Evolutionary conservation across 2,329 filamentous ascomycete genomes (phyloP).

Genomic region (Exophiala aquamarina): DNA sequence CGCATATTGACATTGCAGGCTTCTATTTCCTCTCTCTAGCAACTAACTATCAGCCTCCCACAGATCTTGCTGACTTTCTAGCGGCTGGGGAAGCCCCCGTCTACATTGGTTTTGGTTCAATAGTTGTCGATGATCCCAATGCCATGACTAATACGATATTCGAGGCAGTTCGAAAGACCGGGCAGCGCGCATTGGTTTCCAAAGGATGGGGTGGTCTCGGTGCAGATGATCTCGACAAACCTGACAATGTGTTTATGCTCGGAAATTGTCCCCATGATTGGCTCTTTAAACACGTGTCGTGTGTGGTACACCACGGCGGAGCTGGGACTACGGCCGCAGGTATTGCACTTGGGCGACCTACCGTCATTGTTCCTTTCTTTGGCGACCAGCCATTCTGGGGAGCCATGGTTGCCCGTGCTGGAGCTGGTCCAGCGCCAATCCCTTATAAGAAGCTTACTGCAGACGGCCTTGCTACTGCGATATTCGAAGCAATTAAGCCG

Average conservation of each 20-base stretch:
- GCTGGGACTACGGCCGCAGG: conserved; percentile 46
- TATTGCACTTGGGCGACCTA: conserved; percentile 51
- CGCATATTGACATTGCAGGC: conserved; percentile 43
- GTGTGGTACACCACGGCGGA: conserved; percentile 50
- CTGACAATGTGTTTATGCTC: conserved; percentile 47
- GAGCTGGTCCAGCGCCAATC: conserved; percentile 69
- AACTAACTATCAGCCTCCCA: conserved; percentile 33
- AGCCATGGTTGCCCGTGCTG: conserved; percentile 68
- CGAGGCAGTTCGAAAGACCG: conserved; percentile 45
- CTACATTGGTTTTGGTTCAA: conserved; percentile 58
- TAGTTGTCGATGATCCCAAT: conserved; percentile 54
- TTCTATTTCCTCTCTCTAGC: conserved; percentile 43
- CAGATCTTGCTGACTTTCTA: conserved; percentile 39
- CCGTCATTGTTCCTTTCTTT: conserved; percentile 57
- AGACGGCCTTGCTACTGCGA: conserved; percentile 64
- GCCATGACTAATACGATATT: conserved; percentile 47
- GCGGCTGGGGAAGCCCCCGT: conserved; percentile 47
- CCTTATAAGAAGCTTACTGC: conserved; percentile 66
- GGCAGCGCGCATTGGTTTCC: conserved; percentile 54
- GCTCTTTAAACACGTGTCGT: conserved; percentile 57
- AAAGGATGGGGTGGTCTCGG: conserved; percentile 51
- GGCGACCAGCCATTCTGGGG: conserved; percentile 77
- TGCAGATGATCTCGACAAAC: not conserved
- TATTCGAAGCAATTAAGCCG: conserved; percentile 58
- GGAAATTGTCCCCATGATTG: conserved; percentile 57